These are phyloP conservation scores for Flaveria bidentis DNA, from an alignment of 129 eudicot species.

Conservation along the genomic window DNA sequence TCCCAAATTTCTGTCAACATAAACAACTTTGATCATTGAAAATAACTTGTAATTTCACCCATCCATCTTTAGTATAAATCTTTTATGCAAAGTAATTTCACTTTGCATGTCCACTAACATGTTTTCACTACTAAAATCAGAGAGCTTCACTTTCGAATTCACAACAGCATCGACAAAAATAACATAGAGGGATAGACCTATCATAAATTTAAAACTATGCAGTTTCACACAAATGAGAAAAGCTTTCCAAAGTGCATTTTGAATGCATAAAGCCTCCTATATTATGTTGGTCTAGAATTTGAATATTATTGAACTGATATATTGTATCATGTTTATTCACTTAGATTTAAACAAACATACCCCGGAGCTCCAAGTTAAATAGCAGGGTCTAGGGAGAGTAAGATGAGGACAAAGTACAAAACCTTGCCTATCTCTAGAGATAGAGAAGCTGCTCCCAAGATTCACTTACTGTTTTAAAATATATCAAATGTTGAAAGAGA, in stretches of 20 bases:
- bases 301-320: background rate
- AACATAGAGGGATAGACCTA: background rate
- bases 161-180: background rate
- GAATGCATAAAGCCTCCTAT: background rate
- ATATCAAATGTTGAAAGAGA: background rate
- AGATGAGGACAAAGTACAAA: too few species aligned
- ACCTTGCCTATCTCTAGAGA: too few species aligned
- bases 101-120: background rate
- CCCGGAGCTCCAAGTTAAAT: too few species aligned
- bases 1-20: conserved; percentile 62
- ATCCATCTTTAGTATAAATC: background rate
- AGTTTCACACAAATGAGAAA: background rate
- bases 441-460: too few species aligned
- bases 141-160: background rate
- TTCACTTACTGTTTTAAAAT: background rate
- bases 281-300: background rate
- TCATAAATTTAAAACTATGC: background rate
- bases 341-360: too few species aligned
- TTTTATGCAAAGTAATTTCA: background rate
- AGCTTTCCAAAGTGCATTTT: background rate
- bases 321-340: background rate
- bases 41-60: background rate
- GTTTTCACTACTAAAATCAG: background rate
- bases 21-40: background rate
- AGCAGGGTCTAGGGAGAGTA: too few species aligned